Conservation (phyloP, 2,329 filamentous ascomycete genomes). For the Arthrobotrys pseudoclavata region DNA sequence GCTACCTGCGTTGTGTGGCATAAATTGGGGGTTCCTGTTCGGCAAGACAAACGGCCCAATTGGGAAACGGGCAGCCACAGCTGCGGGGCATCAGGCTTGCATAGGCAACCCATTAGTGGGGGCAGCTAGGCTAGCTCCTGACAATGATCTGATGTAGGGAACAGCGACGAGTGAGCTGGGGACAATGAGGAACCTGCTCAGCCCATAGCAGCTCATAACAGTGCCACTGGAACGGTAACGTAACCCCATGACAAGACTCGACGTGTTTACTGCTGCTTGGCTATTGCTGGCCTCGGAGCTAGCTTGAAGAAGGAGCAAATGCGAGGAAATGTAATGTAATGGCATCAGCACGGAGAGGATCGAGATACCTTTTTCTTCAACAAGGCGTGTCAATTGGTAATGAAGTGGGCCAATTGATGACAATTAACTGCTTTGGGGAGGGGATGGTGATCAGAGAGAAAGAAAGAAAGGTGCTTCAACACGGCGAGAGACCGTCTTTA, state of each 20-base stretch:
- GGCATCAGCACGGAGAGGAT: not conserved
- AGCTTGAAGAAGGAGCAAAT: constrained; percentile 19
- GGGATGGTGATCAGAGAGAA: constrained; percentile 13
- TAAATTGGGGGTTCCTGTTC: constrained; percentile 34
- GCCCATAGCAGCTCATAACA: not conserved
- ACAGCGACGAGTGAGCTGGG: constrained; percentile 18
- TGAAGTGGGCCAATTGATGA: constrained; percentile 43
- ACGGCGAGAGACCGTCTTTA: constrained; percentile 9
- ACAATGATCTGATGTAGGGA: constrained; percentile 58
- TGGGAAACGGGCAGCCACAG: constrained; percentile 42
- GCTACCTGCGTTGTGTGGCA: constrained; percentile 46
- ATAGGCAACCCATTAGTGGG: constrained; percentile 35
- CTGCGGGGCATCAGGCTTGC: constrained; percentile 42
- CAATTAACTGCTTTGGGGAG: constrained; percentile 10
- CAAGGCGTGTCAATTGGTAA: constrained; percentile 18
- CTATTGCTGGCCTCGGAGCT: constrained; percentile 18
- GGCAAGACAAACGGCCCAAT: constrained; percentile 30
- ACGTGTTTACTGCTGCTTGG: constrained; percentile 30
- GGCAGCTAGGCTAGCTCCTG: constrained; percentile 43
- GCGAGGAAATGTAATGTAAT: not conserved
- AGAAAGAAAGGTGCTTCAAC: constrained; percentile 21
- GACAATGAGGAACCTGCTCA: constrained; percentile 22
- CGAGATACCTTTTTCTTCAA: constrained; percentile 37
- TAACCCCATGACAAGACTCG: constrained; percentile 40
- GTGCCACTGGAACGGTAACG: constrained; percentile 3